Conservation (phyloP, 495 filamentous ascomycete genomes). For the Penicillium chermesinum region DNA sequence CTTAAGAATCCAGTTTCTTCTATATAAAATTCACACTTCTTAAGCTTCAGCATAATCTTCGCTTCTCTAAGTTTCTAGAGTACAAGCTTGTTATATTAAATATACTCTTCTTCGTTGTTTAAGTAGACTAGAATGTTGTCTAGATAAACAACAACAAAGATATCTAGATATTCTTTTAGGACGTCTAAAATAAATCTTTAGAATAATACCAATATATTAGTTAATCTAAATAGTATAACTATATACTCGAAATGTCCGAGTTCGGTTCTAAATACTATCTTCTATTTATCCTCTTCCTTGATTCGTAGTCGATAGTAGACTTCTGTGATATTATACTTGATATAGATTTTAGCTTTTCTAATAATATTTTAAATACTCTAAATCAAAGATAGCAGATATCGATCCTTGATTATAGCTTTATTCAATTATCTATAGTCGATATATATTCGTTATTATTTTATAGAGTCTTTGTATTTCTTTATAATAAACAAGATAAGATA, state of each 20-base stretch:
- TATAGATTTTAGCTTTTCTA: slow-evolving; percentile 17
- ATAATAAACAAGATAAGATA: slow-evolving; percentile 18
- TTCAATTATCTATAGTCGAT: slow-evolving; percentile 25
- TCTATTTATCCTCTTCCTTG: slow-evolving; percentile 11
- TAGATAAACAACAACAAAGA: slow-evolving; percentile 5
- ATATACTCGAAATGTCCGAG: slow-evolving; percentile 13
- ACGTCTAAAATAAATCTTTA: slow-evolving; percentile 5
- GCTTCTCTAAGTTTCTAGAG: not conserved
- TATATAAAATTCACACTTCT: slow-evolving; percentile 1
- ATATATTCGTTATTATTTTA: slow-evolving; percentile 7
- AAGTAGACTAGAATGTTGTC: slow-evolving; percentile 15
- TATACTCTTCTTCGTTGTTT: slow-evolving; percentile 9
- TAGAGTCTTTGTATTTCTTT: slow-evolving; percentile 20
- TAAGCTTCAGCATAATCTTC: not conserved
- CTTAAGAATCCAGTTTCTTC: not conserved
- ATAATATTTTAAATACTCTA: slow-evolving; percentile 16
- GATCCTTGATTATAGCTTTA: slow-evolving; percentile 21
- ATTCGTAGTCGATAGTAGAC: slow-evolving; percentile 12
- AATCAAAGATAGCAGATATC: slow-evolving; percentile 18
- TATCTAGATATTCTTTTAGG: slow-evolving; percentile 8
- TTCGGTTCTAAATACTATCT: slow-evolving; percentile 16
- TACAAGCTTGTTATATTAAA: slow-evolving; percentile 3
- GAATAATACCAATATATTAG: slow-evolving; percentile 11
- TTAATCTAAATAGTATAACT: slow-evolving; percentile 17
- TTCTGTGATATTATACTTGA: slow-evolving; percentile 21